Percentiles rank a stretch among this genome's conserved stretches.
Conservation (phyloP, 768 basidiomycete genomes). For the Clitopilus passeckerianus region DNA sequence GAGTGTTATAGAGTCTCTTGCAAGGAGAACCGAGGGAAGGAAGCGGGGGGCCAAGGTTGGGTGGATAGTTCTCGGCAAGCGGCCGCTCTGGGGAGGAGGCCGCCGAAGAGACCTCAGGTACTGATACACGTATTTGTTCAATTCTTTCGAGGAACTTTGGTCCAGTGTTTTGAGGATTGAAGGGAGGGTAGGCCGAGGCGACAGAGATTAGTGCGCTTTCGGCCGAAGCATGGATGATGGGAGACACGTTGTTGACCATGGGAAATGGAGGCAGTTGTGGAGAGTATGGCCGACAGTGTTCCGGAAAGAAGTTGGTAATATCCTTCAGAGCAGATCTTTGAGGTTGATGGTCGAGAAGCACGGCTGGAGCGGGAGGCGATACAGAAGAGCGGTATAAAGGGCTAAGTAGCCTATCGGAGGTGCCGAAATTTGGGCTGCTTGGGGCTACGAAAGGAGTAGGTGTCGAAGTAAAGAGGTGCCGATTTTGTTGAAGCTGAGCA, state of each 20-base stretch:
- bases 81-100: conserved; percentile 4
- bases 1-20: neutral
- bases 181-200: neutral
- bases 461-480: neutral
- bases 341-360: neutral
- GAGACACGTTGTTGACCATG: conserved; percentile 3
- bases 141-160: conserved; percentile 4
- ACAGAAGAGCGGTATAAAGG: neutral
- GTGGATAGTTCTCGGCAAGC: neutral
- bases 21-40: neutral
- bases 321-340: neutral
- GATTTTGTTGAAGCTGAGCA: neutral
- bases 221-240: conserved; percentile 6
- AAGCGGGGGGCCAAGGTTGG: neutral
- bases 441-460: neutral
- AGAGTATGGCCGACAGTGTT: conserved; percentile 3
- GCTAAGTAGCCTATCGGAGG: neutral
- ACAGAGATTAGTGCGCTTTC: neutral
- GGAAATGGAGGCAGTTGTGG: conserved; percentile 3
- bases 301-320: conserved; percentile 2
- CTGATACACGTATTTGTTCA: neutral
- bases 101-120: neutral
- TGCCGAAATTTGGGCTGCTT: neutral
- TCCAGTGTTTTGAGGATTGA: neutral
- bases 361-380: neutral